Evolutionary conservation across 768 basidiomycete genomes (phyloP), one percentile per base, ranked within the genome.

Genomic region (Xerocomellus dryophilus): DNA sequence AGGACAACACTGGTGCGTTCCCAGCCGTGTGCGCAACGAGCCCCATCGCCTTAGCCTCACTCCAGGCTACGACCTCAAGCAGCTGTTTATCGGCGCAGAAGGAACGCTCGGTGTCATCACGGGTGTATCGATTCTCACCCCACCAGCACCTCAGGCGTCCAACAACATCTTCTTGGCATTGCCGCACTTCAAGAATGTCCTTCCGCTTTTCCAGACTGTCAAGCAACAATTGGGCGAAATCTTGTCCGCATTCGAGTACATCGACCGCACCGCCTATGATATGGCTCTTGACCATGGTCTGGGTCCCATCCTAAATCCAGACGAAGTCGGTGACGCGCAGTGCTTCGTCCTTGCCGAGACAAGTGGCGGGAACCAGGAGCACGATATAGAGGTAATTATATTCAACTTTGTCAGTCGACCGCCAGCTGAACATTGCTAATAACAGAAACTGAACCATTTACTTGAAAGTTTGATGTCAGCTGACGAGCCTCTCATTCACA

Each of bases 21-120:
- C 18, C 49, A 43, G 9, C 14, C 11, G 11, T 35, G 35, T 50
- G 7, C 21, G 15, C 52, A 17, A 36, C 12, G 7, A 2, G 2
- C 29, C 17, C 7, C 6, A 15, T 7, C 14, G 21, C 31, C 48
- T 65, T 40, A 67, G 8, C 21, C 17, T 14, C 38, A 17, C n/a
- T 21, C 36, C 61, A 93, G 96, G 97, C 12, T 98, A 97, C 68
- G 97, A 99, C 70, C 78, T 99, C 43, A 98, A 99, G 71, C 97
- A 99, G 65, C 81, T 99, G 17, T 99, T 98, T 74, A 97, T 99
- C 61, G 97, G 97, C 12, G 86, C 90, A 7, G 97, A 99, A 69
- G 97, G 97, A 47, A 98, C 96, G 0, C 85, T 99, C 21, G 97
- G 97, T 42, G 78, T 99, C 51, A 85, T 99, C 55, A 99, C 97